Percentiles rank a stretch among this genome's conserved stretches.
These are phyloP conservation scores for Solanum chiquidenum DNA, from an alignment of 257 asterid genomes.

Conservation along the genomic window DNA sequence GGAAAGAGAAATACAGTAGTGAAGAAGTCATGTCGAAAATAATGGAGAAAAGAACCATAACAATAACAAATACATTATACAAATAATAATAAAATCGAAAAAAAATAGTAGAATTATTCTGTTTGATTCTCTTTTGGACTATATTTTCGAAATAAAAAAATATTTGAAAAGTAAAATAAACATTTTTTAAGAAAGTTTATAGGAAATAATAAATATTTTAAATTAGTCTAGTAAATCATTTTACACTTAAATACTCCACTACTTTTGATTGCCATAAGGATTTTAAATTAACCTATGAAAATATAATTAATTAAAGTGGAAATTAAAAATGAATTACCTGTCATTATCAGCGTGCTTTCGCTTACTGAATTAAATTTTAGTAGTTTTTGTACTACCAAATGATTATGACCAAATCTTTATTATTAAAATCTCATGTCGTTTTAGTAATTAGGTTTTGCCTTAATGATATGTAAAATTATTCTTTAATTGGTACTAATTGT, in stretches of 20 bases:
- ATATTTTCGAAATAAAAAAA: background rate
- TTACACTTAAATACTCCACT: background rate
- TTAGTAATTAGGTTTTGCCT: conserved; percentile 23
- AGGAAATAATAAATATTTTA: background rate
- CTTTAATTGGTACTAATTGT: conserved; percentile 2
- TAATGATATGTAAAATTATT: conserved; percentile 6
- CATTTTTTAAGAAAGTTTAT: background rate
- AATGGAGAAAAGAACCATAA: background rate
- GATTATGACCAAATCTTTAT: background rate
- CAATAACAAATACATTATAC: background rate
- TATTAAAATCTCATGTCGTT: conserved; percentile 15
- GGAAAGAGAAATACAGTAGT: background rate
- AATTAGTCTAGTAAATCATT: background rate
- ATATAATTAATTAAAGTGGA: background rate
- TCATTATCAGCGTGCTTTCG: conserved; percentile 23
- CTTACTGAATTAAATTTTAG: background rate
- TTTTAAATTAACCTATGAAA: background rate
- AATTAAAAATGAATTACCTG: background rate
- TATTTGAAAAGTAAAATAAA: background rate
- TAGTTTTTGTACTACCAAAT: background rate
- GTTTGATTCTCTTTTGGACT: background rate
- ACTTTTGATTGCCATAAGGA: background rate
- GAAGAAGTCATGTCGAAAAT: background rate
- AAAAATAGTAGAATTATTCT: background rate
- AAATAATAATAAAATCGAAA: background rate